Conservation (phyloP, 768 basidiomycete species). For the Termitomyces sp. region DNA sequence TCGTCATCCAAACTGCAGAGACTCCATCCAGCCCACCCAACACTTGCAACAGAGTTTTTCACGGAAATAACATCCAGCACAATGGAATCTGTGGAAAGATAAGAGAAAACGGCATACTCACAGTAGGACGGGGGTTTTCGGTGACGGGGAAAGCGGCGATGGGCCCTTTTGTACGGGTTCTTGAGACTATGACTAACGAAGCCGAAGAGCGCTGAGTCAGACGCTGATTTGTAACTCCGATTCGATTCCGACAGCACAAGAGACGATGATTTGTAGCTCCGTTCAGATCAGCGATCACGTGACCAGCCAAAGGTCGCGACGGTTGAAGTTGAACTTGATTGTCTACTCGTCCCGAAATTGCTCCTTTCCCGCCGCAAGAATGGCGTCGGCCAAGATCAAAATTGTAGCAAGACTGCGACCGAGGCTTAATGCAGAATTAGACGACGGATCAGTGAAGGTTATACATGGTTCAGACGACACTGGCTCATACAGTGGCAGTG, state of each 20-base stretch:
- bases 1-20: conserved; percentile 12
- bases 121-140: conserved; percentile 6
- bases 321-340: not conserved
- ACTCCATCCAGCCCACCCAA: conserved; percentile 9
- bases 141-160: not conserved
- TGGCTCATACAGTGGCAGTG: conserved; percentile 30
- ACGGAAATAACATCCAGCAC: not conserved
- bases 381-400: conserved; percentile 50
- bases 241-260: too few species aligned
- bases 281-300: not conserved
- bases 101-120: conserved; percentile 10
- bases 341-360: not conserved
- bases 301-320: not conserved
- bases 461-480: conserved; percentile 31
- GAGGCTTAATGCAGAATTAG: conserved; percentile 51
- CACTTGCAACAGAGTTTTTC: not conserved
- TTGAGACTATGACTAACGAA: conserved; percentile 10
- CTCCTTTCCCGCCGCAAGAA: conserved; percentile 12
- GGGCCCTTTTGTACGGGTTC: conserved; percentile 15
- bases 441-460: conserved; percentile 57
- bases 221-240: not conserved
- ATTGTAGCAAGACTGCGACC: conserved; percentile 72
- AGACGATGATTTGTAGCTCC: not conserved
- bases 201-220: conserved; percentile 9
- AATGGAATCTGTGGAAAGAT: not conserved